Base-by-base conservation (phyloP, 129 eudicot genomes). In the Chrysanthemum seticuspe region DNA sequence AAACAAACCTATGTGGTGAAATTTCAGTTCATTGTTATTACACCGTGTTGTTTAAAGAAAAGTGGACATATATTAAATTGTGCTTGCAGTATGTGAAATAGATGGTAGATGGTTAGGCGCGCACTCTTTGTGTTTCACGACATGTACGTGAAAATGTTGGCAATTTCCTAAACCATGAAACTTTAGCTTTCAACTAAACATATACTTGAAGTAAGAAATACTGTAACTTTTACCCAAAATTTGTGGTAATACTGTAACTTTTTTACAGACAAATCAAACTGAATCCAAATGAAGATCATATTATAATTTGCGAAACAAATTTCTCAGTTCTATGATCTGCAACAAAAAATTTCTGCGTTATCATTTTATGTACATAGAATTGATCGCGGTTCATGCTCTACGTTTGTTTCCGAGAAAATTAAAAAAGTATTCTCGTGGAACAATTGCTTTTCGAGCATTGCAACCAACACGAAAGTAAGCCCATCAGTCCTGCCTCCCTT, bases 381-480 rank as follows among this genome's bases (percentile, higher is more conserved):
- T 40, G 1, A 16, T 65, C 8, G 3, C 1, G 12, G 16, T 65
- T 40, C 53, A 19, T 5, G 53, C n/a, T 65, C 10, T 15, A 65
- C 29, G 15, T 40, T 44, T 65, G 52, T 2, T 65, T 0, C 18
- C 25, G 10, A 13, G 29, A 69, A 34, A 27, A 16, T 78, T 76
- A 76, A n/a, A 67, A 52, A 67, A 70, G 68, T 50, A 78, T 68
- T 51, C 66, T 62, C 5, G 85, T 74, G 50, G 84, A 84, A 75
- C 87, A 77, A 19, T 74, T 83, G 19, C 52, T 85, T 59, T 68
- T 72, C 10, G 95, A 76, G 78, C 97, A 94, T n/a, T 88, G 83
- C 69, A 63, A 58, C 97, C 97, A 94, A 77, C 97, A 90, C 10
- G 89, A 81, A 23, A 94, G 52, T 54, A 94, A 56, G 55, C 96